phyloP scores from a whole-genome alignment of 176 grass and related monocot species.

The Calamus simplicifolius region DNA sequence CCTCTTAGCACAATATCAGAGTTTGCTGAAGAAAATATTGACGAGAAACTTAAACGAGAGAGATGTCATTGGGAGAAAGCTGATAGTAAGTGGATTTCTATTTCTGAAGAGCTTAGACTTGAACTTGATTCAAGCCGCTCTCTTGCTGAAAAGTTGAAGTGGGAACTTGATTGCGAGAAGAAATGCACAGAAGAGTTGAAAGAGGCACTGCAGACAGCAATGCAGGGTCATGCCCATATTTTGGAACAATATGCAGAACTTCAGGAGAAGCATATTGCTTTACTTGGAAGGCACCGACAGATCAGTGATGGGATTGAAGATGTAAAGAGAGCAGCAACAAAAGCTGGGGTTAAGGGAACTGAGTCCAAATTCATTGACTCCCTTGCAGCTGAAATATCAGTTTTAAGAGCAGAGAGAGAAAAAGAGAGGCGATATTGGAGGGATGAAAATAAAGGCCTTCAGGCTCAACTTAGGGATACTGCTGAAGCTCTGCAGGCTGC shows the following conservation, averaged over 20 bases:
- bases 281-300: slow-evolving; percentile 62
- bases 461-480: slow-evolving; percentile 72
- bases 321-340: slow-evolving; percentile 60
- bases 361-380: slow-evolving; percentile 69
- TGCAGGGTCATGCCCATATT: slow-evolving; percentile 83
- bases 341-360: slow-evolving; percentile 58
- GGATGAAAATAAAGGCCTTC: slow-evolving; percentile 67
- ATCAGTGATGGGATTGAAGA: slow-evolving; percentile 83
- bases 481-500: slow-evolving; percentile 94
- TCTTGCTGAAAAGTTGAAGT: slow-evolving; percentile 36
- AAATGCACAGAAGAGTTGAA: slow-evolving; percentile 79
- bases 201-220: slow-evolving; percentile 82
- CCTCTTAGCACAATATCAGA: slow-evolving; percentile 33
- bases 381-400: slow-evolving; percentile 65
- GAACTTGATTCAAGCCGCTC: slow-evolving; percentile 62
- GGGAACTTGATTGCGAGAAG: slow-evolving; percentile 76
- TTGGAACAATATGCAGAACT: slow-evolving; percentile 95
- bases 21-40: slow-evolving; percentile 35
- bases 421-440: slow-evolving; percentile 51
- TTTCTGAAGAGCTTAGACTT: slow-evolving; percentile 74
- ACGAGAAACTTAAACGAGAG: slow-evolving; percentile 24
- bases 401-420: slow-evolving; percentile 53
- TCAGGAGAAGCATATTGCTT: slow-evolving; percentile 82
- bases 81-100: slow-evolving; percentile 76
- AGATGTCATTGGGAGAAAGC: slow-evolving; percentile 40